These are phyloP conservation scores for Orbilia quercus DNA, from an alignment of 2,329 filamentous ascomycete species.

Conservation along the genomic window DNA sequence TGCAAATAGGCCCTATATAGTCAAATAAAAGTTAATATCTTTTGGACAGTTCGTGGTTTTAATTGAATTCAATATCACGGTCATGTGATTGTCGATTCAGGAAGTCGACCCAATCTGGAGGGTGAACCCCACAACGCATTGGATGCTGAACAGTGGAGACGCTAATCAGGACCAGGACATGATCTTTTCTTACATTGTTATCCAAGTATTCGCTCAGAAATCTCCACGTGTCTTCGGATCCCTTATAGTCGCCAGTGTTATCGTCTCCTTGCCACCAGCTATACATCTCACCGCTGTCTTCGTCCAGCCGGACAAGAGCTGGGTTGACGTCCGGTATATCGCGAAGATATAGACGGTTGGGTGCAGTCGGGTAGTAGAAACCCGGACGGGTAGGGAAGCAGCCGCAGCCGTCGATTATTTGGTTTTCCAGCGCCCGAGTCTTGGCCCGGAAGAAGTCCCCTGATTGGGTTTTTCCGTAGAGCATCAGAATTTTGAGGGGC, in stretches of 20 bases:
- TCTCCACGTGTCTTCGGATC: no score
- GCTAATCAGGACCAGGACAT: no score
- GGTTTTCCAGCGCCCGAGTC: slow-evolving; percentile 85
- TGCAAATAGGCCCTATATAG: no score
- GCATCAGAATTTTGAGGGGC: slow-evolving; percentile 76
- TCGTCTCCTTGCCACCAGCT: slow-evolving; percentile 84
- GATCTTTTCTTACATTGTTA: no score
- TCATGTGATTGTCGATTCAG: no score
- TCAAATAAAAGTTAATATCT: no score
- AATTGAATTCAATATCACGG: no score
- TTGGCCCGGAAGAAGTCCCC: slow-evolving; percentile 86
- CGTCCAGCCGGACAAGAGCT: slow-evolving; percentile 63
- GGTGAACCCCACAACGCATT: no score
- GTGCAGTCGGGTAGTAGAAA: slow-evolving; percentile 77
- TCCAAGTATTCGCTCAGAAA: no score
- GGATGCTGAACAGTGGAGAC: no score
- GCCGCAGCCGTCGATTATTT: slow-evolving; percentile 76
- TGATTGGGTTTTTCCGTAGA: slow-evolving; percentile 85
- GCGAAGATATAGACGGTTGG: slow-evolving; percentile 71
- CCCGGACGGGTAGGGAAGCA: slow-evolving; percentile 69
- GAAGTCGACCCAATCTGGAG: no score
- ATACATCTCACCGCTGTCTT: slow-evolving; percentile 71
- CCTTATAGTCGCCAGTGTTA: slow-evolving; percentile 72
- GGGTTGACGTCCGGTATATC: slow-evolving; percentile 75
- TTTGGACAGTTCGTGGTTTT: no score